Evolutionary conservation across 2,329 filamentous ascomycete species (phyloP), one percentile per base, ranked within the genome.

Genomic region (Neofusicoccum sp.): DNA sequence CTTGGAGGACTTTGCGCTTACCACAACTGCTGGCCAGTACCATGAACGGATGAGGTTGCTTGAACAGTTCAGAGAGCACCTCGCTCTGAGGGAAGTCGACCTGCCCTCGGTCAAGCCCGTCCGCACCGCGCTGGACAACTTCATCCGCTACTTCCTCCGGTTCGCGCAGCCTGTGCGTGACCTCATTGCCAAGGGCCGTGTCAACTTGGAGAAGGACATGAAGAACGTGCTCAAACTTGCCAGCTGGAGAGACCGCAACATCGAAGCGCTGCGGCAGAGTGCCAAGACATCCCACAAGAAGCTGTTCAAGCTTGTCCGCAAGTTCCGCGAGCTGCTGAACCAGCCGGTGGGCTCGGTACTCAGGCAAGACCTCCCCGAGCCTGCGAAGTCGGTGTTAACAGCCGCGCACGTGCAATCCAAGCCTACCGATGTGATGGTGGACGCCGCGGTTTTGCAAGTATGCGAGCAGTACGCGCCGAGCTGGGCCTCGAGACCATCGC

Each of bases 171-270:
- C 85, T 4, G 86, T 93, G 6, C 78, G 83, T 11, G 88, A 92
- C 65, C 78, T 83, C 1, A 83, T 97, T 39, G 79, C 79, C 22
- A 86, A 85, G 48, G 90, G 89, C n/a, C 87, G 92, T 62, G 80
- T 83, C 6, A 82, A 84, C 0, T 83, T 98, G n/a, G 94, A 98
- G 74, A 97, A 93, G 77, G 88, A 92, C 63, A 92, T 98, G 84
- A 94, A 90, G 73, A 91, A 98, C 69, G 88, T 97, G n/a, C 85
- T 99, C 14, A 87, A 96, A 59, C 81, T 99, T 69, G 93, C 93
- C 6, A 97, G 93, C 76, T 99, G 96, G 96, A 97, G 96, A 75
- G 95, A 99, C 69, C 97, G 92, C 28, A 99, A 98, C 71, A 96
- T 99, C 66, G 89, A 89, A 52, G 91, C 92, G 1, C 80, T 99